A percentile compares a stretch with the other conserved stretches of the same genome.
These are phyloP conservation scores for Hypericum perforatum DNA, from an alignment of 345 rosid genomes.

Conservation along the genomic window DNA sequence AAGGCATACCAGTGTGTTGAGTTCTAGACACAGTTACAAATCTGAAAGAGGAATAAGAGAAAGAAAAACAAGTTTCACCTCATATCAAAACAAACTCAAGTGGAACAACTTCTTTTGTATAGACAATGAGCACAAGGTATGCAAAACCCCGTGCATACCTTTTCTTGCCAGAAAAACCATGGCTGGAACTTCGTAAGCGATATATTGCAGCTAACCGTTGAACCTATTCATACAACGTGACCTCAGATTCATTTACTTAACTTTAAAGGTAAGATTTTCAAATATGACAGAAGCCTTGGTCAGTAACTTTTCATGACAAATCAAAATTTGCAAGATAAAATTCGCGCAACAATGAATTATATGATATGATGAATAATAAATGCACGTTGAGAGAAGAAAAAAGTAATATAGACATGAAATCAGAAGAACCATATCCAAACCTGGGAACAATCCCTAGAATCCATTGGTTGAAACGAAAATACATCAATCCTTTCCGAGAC, in stretches of 20 bases:
- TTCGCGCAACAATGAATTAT: no score
- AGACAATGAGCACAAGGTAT: neutral
- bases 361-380: no score
- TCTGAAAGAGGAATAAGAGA: conserved; percentile 19
- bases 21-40: conserved; percentile 65
- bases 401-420: no score
- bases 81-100: no score
- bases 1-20: conserved; percentile 74
- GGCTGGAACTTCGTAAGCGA: conserved; percentile 45
- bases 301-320: no score
- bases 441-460: conserved; percentile 81
- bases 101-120: neutral
- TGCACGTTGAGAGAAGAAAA: no score
- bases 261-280: no score
- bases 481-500: conserved; percentile 53
- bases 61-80: no score
- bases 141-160: conserved; percentile 24
- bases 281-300: no score
- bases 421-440: conserved; percentile 22
- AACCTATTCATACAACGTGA: conserved; percentile 22
- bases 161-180: conserved; percentile 72
- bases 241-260: no score
- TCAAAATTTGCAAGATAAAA: no score
- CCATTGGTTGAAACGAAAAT: conserved; percentile 75
- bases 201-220: conserved; percentile 72